Evolutionary conservation across 2,329 filamentous ascomycete genomes (phyloP), one percentile per base, ranked within the genome.

Genomic region (Aspergillus novoparasiticus): DNA sequence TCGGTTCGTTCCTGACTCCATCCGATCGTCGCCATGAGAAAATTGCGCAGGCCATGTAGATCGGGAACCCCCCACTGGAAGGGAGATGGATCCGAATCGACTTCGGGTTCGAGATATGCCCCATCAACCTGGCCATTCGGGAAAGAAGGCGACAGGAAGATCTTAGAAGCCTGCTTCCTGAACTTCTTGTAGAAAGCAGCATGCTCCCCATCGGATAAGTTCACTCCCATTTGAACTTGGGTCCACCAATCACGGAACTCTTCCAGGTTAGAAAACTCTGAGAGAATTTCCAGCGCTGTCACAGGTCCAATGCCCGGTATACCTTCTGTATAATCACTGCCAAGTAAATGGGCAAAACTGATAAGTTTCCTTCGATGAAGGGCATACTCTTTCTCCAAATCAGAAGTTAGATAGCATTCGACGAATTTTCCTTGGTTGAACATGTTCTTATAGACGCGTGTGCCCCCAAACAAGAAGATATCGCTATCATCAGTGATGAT

Each of bases 401-500:
- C 95, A 0, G 82, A 83, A 2, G 89, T 81, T 11, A 99, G 85
- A 75, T 98, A 99, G 79, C 95, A 98, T 80, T 99, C 95, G 48
- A 99, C 95, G 71, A 93, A 96, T 76, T 99, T 99, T 77, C 95
- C 95, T 71, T 93, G 90, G 78, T 97, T 99, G 84, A 99, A 99
- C 93, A 99, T 96, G 82, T 99, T 99, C 78, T 99, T 99, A 84
- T 99, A 99, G 26, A 99, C 91, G 21, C 94, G 86, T 0, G 93
- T 99, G 43, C 95, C 96, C 21, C 95, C 96, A 76, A 99, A 99
- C 0, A 99, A 86, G 73, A 99, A 99, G 0, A 90, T 96, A 81
- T 99, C 95, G 3, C 91, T 96, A 75, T 99, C 95, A 72, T 99
- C 95, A 0, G 96, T 99, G 34, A 99, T 94, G 65, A 99, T 97